Base-by-base conservation (phyloP, 2,329 filamentous ascomycete species). In the Pestalotiopsis sp. region DNA sequence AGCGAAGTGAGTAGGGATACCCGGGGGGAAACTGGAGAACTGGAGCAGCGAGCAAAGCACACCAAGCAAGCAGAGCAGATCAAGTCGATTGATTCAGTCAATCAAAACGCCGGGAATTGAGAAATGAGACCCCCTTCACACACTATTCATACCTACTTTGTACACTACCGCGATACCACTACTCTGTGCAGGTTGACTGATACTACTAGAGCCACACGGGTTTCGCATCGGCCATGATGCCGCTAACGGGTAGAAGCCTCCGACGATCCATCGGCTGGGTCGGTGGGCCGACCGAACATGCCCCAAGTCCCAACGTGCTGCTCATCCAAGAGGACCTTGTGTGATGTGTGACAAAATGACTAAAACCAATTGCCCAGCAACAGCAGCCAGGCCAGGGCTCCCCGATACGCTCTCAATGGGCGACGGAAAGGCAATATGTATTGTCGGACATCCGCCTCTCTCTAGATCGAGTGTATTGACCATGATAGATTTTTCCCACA, bases 361-460 rank as follows among this genome's bases (percentile, higher is more conserved):
- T 65, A 65, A 65, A 65, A 65, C n/a, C 23, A 55, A 36, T 36
- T 9, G 31, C 31, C 31, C 31, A 25, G 41, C 27, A 23, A 58
- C 14, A 55, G 39, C 12, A 23, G 3, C 31, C 31, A 36, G 36
- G 20, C 25, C 52, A 45, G 20, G 45, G 63, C 52, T 45, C 41
- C 45, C 45, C 41, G 41, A 57, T 55, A 27, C 52, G 63, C 49
- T 12, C 12, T 17, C 11, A 12, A 36, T 9, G 17, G 41, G 41
- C 20, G 45, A 36, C 63, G 27, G 41, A 36, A 36, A 31, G 49
- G 49, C 36, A 36, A 57, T 60, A 60, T 60, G 31, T 45, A 67
- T 41, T 31, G 65, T 63, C 65, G 57, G 65, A 61, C 65, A 61
- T 67, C 65, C 57, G 59, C 45, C 65, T 52, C 31, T 52, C n/a